Evolutionary conservation across 768 basidiomycete species (phyloP), one percentile per base, ranked within the genome.

Genomic region (Brasilioporus rufonigricans): DNA sequence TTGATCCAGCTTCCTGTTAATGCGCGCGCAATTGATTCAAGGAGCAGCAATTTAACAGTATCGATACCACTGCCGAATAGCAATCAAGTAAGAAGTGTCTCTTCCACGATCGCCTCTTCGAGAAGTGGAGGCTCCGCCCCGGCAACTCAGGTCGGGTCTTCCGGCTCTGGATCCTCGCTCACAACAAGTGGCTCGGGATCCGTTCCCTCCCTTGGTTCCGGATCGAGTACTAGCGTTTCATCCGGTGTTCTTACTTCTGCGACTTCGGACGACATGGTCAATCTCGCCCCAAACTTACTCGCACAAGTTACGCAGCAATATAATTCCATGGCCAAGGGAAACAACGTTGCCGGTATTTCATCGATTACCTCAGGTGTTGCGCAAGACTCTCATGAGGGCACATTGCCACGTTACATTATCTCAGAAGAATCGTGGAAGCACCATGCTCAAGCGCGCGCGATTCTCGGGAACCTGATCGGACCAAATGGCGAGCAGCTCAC

Each of bases 401-500:
- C 70, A 56, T 73, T 77, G 31, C 78, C 80, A 43, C 76, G 80
- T 48, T 87, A 85, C 69, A 73, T 79, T 50, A 74, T 86, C 36
- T 78, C 81, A 24, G 87, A 89, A 67, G 89, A 89, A 66, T 87
- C 89, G 9, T 89, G 86, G 87, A 88, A 90, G 68, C 89, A 91
- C 60, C 87, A 91, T 49, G 85, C 85, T 1, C 91, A 91, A 69
- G 89, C 89, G 41, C 82, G 88, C 7, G 88, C 89, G 2, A 89
- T 92, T 53, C 72, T 93, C 53, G 87, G 89, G 12, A 91, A 89
- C 63, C 73, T 92, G 19, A 90, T 93, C 39, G 91, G 91, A 21
- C 90, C 89, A 1, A 91, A 92, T 57, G 91, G 90, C 53, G 87
- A 92, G 73, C 85, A 91, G 69, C 75, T 93, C 58, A 91, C 89